Evolutionary conservation across 108 stramenopile genomes (phyloP), one percentile per base, ranked within the genome.

Genomic region (Skeletonema grethae): DNA sequence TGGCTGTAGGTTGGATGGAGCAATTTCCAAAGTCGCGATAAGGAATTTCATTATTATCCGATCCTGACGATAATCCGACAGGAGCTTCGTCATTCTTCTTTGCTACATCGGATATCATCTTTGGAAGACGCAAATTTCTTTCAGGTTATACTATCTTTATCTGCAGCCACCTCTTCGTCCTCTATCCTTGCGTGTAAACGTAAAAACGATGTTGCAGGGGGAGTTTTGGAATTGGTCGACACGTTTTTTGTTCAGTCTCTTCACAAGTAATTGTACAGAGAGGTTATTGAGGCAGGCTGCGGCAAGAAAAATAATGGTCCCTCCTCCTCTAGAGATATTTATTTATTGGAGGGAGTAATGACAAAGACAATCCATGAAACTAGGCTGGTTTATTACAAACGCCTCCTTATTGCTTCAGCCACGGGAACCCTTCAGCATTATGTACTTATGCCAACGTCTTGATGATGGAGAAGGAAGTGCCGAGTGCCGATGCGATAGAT

Each of bases 1-100:
- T 22, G 35, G 38, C 22, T 16, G 62, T 15, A n/a, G 13, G 7
- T 15, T 39, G 18, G 36, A 2, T 5, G 18, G 9, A 6, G 36
- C 50, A 24, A 53, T 24, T 53, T 8, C 50, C 50, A 53, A 53
- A 53, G 50, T 16, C 50, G 22, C 50, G 50, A 22, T 53, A 53
- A 2, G 50, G 50, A 18, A 48, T 48, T 38, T 1, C 9, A 38
- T 10, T n/a, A 3, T 43, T n/a, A 3, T 43, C 1, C 13, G 15
- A 43, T 2, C 4, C 15, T 9, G 38, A 34, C 32, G 32, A 3
- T 3, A 34, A 34, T 34, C 3, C 32, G 46, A 18, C 46, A 46
- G 46, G 16, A n/a, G 46, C 5, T 46, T 46, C 46, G 16, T 46
- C n/a, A 46, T 46, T 6, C 4, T 46, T 18, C 7, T 16, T 10